Evolutionary conservation across 2,329 filamentous ascomycete genomes (phyloP).

Genomic region (Chrysosporium queenslandicum): DNA sequence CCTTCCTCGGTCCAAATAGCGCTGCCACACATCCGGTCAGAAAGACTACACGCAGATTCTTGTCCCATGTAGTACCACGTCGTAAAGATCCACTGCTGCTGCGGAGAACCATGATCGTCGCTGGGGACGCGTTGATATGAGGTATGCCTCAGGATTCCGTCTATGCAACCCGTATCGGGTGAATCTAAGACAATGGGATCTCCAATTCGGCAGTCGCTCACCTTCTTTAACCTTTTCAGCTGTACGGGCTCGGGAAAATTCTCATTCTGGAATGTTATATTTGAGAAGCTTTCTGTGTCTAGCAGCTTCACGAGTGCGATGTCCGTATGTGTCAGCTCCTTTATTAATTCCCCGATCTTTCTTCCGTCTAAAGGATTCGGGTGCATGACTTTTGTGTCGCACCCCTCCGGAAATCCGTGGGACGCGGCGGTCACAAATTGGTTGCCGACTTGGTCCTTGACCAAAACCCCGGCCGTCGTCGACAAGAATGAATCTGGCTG

Average conservation of each 20-base stretch:
- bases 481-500: neutral
- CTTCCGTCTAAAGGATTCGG: neutral
- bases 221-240: neutral
- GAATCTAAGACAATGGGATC: neutral
- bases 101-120: neutral
- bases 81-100: constrained; percentile 7
- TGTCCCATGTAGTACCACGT: constrained; percentile 15
- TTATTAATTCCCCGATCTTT: neutral
- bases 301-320: neutral
- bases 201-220: neutral
- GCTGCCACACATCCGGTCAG: no score
- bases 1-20: no score
- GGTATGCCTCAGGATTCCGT: neutral
- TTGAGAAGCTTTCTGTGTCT: neutral
- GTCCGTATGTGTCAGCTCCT: neutral
- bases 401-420: neutral
- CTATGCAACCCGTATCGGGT: neutral
- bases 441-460: neutral
- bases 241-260: neutral
- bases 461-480: neutral
- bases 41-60: no score
- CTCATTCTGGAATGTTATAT: neutral
- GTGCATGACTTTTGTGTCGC: constrained; percentile 9
- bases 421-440: constrained; percentile 3
- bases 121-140: neutral